Percentiles rank a stretch among this genome's conserved stretches.
These are phyloP conservation scores for Rhizophagus sp. DNA, from an alignment of 192 early-diverging fungal genomes.

Conservation along the genomic window DNA sequence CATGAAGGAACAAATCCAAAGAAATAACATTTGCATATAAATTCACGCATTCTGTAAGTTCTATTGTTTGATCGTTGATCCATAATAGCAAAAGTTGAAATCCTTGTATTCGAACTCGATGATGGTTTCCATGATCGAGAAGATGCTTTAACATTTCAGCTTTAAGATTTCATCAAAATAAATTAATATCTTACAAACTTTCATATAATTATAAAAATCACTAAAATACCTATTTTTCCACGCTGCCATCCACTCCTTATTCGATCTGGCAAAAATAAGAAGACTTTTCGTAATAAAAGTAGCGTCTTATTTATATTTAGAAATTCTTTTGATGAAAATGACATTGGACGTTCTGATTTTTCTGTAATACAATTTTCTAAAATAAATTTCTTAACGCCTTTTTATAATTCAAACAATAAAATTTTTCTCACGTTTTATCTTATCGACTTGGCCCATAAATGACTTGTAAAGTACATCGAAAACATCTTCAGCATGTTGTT, in stretches of 20 bases:
- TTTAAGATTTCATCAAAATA: conserved; percentile 24
- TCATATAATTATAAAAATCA: neutral
- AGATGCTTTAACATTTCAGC: conserved; percentile 65
- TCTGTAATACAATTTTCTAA: conserved; percentile 5
- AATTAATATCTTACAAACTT: neutral
- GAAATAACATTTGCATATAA: conserved; percentile 70
- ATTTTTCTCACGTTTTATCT: conserved; percentile 64
- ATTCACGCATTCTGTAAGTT: conserved; percentile 57
- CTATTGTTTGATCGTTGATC: conserved; percentile 66
- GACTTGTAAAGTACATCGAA: conserved; percentile 69
- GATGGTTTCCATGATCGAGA: conserved; percentile 68
- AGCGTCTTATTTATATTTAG: conserved; percentile 63
- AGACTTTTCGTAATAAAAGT: conserved; percentile 64
- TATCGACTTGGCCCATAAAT: conserved; percentile 70
- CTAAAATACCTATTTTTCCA: conserved; percentile 53
- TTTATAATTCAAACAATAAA: neutral
- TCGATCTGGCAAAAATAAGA: conserved; percentile 65
- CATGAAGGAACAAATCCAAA: conserved; percentile 54
- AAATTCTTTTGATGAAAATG: conserved; percentile 65
- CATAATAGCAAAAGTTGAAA: conserved; percentile 71
- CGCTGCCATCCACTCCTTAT: conserved; percentile 78
- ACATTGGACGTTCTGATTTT: conserved; percentile 57
- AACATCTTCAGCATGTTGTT: conserved; percentile 70
- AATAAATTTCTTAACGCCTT: conserved; percentile 7
- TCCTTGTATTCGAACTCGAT: conserved; percentile 67